Percentiles rank a stretch among this genome's conserved stretches.
phyloP scores from a whole-genome alignment of 176 grass and related monocot genomes.

The Rhynchospora tenuis region DNA sequence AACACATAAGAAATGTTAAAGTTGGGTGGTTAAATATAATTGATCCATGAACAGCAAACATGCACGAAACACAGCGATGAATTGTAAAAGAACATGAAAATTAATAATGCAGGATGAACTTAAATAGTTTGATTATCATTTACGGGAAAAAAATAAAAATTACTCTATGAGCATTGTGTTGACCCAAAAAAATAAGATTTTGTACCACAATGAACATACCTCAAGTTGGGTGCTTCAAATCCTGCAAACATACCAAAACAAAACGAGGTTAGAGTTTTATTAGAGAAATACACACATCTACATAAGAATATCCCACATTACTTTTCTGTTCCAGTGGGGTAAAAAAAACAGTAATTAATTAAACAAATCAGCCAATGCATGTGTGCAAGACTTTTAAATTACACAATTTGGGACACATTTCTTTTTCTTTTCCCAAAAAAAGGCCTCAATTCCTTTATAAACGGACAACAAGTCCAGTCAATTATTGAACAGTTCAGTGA shows the following conservation, averaged over 20 bases:
- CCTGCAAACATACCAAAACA: constrained; percentile 22
- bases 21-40: too few species aligned
- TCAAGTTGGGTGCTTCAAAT: constrained; percentile 55
- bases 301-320: background rate
- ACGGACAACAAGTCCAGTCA: background rate
- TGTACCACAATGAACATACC: constrained; percentile 6
- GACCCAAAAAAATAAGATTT: background rate
- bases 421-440: background rate
- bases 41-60: background rate
- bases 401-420: background rate
- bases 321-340: too few species aligned
- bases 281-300: background rate
- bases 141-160: background rate
- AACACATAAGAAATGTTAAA: too few species aligned
- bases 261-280: background rate
- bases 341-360: background rate
- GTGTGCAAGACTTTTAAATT: background rate
- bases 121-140: background rate
- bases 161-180: background rate
- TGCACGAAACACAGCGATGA: background rate
- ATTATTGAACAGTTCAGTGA: background rate
- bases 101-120: background rate
- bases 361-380: background rate
- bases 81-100: background rate
- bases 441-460: background rate